Conservation (phyloP, 2,329 filamentous ascomycete species). For the Trichoderma breve region DNA sequence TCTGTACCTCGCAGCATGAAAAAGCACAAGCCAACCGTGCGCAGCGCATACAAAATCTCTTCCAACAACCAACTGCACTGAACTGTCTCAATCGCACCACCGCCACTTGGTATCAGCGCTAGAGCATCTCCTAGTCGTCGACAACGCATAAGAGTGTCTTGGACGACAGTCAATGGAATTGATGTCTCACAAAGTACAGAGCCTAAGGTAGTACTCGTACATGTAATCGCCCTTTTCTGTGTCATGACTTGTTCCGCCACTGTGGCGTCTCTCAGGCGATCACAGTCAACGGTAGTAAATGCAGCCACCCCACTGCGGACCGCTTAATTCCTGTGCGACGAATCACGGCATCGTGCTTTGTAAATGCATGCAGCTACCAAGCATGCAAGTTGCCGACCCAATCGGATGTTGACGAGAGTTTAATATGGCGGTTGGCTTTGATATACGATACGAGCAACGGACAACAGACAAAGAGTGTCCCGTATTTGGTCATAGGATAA, state of each 20-base stretch:
- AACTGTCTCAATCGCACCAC: not conserved
- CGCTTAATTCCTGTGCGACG: constrained; percentile 7
- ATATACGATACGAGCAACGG: not conserved
- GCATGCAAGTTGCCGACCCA: not conserved
- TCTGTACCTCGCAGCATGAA: not conserved
- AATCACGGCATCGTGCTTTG: constrained; percentile 18
- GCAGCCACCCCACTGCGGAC: not conserved
- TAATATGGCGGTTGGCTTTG: not conserved
- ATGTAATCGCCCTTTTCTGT: not conserved
- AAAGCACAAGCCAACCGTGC: not conserved
- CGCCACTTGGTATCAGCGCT: not conserved
- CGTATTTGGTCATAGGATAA: not conserved
- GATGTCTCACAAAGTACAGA: not conserved
- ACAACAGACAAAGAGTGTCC: not conserved
- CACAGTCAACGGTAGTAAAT: too few relatives aligned
- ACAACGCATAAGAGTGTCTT: not conserved
- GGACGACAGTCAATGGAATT: not conserved
- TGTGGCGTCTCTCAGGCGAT: not conserved
- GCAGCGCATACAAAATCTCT: too few relatives aligned
- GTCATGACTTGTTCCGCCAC: not conserved
- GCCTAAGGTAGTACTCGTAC: not conserved
- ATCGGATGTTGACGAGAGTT: not conserved
- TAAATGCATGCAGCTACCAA: constrained; percentile 4
- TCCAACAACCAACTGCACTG: not conserved
- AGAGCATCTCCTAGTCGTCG: not conserved